Evolutionary conservation across 371 early-diverging fungal species (phyloP), one percentile per base, ranked within the genome.

Genomic region (Mortierella sp.): DNA sequence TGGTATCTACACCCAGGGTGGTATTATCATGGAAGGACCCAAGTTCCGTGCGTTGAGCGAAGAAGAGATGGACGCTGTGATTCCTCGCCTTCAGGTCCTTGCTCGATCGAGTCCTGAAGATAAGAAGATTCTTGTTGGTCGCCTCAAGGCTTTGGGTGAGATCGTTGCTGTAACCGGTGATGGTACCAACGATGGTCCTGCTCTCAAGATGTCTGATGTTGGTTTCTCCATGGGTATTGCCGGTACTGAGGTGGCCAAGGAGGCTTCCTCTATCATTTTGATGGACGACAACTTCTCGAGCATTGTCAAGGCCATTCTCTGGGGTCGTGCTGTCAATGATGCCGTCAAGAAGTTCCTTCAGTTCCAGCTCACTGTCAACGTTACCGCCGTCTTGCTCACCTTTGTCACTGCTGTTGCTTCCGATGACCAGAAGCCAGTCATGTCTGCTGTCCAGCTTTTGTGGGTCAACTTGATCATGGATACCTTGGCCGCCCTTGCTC

Each of bases 401-500:
- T 81, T 93, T 27, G 66, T 92, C n/a, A 86, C 90, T 6, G 84
- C 88, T 14, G 81, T 91, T 12, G 76, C 78, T 1, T 82, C 80
- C 27, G 61, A 78, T 0, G 80, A 87, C 31, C 83, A 76, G 13
- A 57, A 80, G 34, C 82, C 88, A 0, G 85, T 89, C 13, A 71
- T 93, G 57, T 86, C 88, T n/a, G 84, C 94, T 12, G 89, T 92
- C 4, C 92, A 92, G 64, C 81, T 94, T 7, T 76, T 94, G 16
- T 94, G 94, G 94, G 84, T 93, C 54, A 94, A 93, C 66, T 67
- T 93, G 61, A 90, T 92, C 48, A 93, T 93, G 92, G 92, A 94
- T 74, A 91, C 91, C 3, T 81, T 94, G 50, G 93, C 89, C 12
- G 91, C 94, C 19, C 68, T 94, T 10, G 92, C 90, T 1, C 79